These are phyloP conservation scores for Elongisporangium anandrum DNA, from an alignment of 352 stramenopile species.

Conservation along the genomic window DNA sequence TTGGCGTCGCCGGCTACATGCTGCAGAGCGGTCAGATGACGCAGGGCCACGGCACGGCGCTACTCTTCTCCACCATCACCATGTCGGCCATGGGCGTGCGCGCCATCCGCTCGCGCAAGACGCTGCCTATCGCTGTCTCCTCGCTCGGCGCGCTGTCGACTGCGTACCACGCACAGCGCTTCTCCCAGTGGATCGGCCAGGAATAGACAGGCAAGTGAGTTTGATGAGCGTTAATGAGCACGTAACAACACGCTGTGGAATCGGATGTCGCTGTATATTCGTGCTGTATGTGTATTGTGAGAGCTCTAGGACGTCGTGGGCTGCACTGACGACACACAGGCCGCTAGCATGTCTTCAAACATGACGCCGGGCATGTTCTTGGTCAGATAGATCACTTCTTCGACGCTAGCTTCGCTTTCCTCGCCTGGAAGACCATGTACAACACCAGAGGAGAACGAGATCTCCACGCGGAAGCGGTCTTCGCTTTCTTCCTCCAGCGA, in stretches of 20 bases:
- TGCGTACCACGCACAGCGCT: slow-evolving; percentile 80
- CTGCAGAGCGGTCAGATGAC: slow-evolving; percentile 80
- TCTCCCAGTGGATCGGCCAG: slow-evolving; percentile 81
- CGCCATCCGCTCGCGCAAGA: slow-evolving; percentile 67
- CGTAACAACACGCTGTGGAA: not conserved
- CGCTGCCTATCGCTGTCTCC: slow-evolving; percentile 68
- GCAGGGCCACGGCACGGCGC: slow-evolving; percentile 72
- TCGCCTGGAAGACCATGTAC: slow-evolving; percentile 27
- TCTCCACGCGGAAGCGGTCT: slow-evolving; percentile 83
- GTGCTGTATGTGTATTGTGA: not conserved
- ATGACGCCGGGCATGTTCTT: slow-evolving; percentile 85
- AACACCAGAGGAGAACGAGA: slow-evolving; percentile 78
- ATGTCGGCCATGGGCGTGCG: slow-evolving; percentile 84
- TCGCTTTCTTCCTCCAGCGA: slow-evolving; percentile 77
- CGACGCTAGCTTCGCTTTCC: slow-evolving; percentile 16
- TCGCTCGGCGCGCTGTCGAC: slow-evolving; percentile 70
- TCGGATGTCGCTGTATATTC: slow-evolving; percentile 1
- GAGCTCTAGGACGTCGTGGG: slow-evolving; percentile 7
- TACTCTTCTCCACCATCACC: slow-evolving; percentile 81
- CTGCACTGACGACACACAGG: slow-evolving; percentile 78
- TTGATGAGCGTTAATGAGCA: not conserved
- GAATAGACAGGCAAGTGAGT: slow-evolving; percentile 32
- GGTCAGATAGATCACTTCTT: slow-evolving; percentile 79
- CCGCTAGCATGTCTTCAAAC: slow-evolving; percentile 87
- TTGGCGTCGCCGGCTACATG: slow-evolving; percentile 72